Evolutionary conservation across 2,329 filamentous ascomycete species (phyloP).

Genomic region (Zasmidium angulare): DNA sequence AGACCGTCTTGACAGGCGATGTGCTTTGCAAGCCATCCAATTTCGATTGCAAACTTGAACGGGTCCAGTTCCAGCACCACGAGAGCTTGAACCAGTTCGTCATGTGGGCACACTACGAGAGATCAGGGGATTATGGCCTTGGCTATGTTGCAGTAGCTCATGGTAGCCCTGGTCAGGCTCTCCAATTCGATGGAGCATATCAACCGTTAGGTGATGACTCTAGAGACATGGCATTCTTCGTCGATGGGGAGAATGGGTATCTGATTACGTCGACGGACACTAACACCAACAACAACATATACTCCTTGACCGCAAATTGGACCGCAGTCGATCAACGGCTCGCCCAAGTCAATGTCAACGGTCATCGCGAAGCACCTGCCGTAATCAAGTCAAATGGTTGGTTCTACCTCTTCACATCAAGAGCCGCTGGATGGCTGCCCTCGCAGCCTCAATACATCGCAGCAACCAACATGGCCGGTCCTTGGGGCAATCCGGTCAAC

Average conservation of each 20-base stretch:
- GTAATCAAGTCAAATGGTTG: constrained; percentile 15
- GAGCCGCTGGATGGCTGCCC: constrained; percentile 24
- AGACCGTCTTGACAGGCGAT: constrained; percentile 9
- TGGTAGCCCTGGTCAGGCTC: constrained; percentile 11
- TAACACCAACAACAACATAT: constrained; percentile 25
- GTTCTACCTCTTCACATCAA: constrained; percentile 24
- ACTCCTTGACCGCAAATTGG: constrained; percentile 22
- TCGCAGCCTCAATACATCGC: constrained; percentile 20
- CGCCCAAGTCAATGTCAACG: constrained; percentile 16
- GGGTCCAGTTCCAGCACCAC: constrained; percentile 14
- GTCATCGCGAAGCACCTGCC: constrained; percentile 21
- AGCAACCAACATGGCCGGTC: constrained; percentile 15
- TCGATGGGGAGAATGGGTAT: constrained; percentile 17
- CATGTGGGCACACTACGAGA: constrained; percentile 26
- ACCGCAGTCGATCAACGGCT: constrained; percentile 15
- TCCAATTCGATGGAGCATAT: constrained; percentile 22
- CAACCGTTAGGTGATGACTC: constrained; percentile 21
- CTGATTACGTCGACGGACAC: constrained; percentile 21
- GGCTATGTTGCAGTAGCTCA: constrained; percentile 25
- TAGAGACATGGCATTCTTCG: constrained; percentile 25
- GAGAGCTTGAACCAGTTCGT: constrained; percentile 16
- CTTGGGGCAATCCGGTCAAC: constrained; percentile 15
- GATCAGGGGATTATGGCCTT: constrained; percentile 18
- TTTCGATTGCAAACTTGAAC: constrained; percentile 22
- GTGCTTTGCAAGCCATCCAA: constrained; percentile 1